Conservation (phyloP, 2,329 filamentous ascomycete species). For the Hymenoscyphus scutula region DNA sequence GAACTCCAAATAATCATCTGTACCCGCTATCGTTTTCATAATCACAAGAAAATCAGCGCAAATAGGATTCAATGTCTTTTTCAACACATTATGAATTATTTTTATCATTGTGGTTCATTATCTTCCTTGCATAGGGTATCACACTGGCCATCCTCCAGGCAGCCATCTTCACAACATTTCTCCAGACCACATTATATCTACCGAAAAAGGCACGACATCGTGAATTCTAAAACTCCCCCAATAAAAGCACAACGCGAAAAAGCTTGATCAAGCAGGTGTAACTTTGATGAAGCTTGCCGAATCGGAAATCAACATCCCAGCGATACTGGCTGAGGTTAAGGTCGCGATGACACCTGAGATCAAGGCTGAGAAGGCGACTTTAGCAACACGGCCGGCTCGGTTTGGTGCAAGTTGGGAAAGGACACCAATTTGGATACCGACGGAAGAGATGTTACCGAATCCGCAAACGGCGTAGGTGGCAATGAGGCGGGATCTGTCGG, state of each 20-base stretch:
- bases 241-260: background rate
- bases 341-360: slow-evolving; percentile 77
- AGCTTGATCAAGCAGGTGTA: background rate
- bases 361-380: slow-evolving; percentile 73
- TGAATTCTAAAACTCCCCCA: background rate
- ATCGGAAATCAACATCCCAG: slow-evolving; percentile 64
- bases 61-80: too few relatives aligned
- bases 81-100: too few relatives aligned
- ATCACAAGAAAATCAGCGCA: too few relatives aligned
- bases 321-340: slow-evolving; percentile 73
- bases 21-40: too few relatives aligned
- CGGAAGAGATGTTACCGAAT: slow-evolving; percentile 82
- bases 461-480: slow-evolving; percentile 82
- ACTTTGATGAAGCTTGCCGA: background rate
- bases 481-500: slow-evolving; percentile 72
- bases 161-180: too few relatives aligned
- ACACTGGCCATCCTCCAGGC: too few relatives aligned
- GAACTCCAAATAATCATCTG: too few relatives aligned
- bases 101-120: too few relatives aligned
- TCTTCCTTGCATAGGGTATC: too few relatives aligned
- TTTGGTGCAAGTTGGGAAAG: slow-evolving; percentile 76
- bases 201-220: background rate
- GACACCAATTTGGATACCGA: slow-evolving; percentile 88
- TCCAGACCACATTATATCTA: too few relatives aligned
- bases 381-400: slow-evolving; percentile 71